phyloP scores from a whole-genome alignment of 2,329 filamentous ascomycete genomes.

The Stagonosporopsis chrysanthemi region DNA sequence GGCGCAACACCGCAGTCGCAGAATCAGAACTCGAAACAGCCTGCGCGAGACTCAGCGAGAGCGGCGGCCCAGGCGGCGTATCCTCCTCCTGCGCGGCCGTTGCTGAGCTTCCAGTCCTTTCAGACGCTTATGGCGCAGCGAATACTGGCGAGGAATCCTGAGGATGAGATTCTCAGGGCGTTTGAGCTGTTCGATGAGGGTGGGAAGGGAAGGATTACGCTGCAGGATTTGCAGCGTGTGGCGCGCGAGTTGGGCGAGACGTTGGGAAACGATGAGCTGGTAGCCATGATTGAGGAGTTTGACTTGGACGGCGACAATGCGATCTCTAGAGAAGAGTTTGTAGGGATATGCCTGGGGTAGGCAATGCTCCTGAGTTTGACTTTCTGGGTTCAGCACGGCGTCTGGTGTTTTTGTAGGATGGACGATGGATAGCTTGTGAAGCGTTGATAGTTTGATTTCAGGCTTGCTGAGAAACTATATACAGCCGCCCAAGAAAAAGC shows the following conservation, averaged over 20 bases:
- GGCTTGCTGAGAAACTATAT: conserved; percentile 45
- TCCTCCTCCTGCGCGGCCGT: conserved; percentile 60
- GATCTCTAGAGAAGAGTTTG: conserved; percentile 69
- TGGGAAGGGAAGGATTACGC: conserved; percentile 86
- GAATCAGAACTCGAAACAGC: conserved; percentile 12
- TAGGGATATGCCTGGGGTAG: conserved; percentile 67
- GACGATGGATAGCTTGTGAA: background rate
- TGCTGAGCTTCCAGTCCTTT: conserved; percentile 76
- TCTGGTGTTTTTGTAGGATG: conserved; percentile 1
- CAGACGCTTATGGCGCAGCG: conserved; percentile 77
- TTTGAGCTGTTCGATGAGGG: conserved; percentile 94
- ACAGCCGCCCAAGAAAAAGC: conserved; percentile 40
- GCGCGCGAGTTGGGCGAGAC: conserved; percentile 92
- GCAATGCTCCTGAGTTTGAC: background rate
- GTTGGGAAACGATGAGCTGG: conserved; percentile 88
- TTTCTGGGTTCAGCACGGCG: conserved; percentile 9
- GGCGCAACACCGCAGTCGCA: conserved; percentile 55
- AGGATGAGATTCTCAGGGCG: conserved; percentile 88
- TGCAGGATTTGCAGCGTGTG: conserved; percentile 86
- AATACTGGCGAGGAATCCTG: conserved; percentile 82
- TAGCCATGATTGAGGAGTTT: conserved; percentile 98
- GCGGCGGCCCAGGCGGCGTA: conserved; percentile 24
- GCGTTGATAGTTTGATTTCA: conserved; percentile 27
- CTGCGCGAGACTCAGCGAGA: conserved; percentile 23
- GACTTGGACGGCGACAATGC: conserved; percentile 92